Base-by-base conservation (phyloP, 164 flowering plant genomes). In the Tinospora cordifolia region DNA sequence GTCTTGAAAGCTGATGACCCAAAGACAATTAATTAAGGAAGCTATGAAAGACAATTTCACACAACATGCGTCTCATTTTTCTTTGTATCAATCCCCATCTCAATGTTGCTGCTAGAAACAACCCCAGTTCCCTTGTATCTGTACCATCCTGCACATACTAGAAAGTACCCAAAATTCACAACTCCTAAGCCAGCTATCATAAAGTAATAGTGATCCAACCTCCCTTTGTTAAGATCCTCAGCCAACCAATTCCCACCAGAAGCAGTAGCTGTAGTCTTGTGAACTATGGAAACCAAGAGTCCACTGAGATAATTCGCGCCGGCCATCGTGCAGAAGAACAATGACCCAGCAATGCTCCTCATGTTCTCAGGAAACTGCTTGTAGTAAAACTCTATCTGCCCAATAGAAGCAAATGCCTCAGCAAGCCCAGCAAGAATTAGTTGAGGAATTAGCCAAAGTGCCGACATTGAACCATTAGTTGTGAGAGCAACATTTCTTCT, bases 301-400 rank as follows among this genome's bases (percentile, higher is more conserved):
- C 87, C 75, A 46, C 84, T 78, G 36, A 84, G 59, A 65, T 84
- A 89, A 69, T 75, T 86, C 24, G 88, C 78, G 22, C 59, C 54
- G 0, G 94, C 87, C 60, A 78, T 39, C 8, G 80, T 81, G 8
- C 72, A 66, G 13, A 79, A 84, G 63, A 81, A 41, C 36, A 86
- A 79, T 3, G 88, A 71, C 3, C 79, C 84, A 0, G 85, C 90
- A 11, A 87, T 68, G 79, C 89, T 85, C 64, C 88, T 81, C 94
- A 87, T 87, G 74, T 86, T 83, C 72, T 87, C 93, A 0, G 93
- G 93, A 72, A 83, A 84, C 75, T 89, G 87, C 73, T 85, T 87
- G 83, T 86, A 86, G 73, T 75, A 87, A 62, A 89, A 86, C 65
- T 89, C 93, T 3, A 77, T 38, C 39, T 79, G 86, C 8, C 81